Percentiles rank a stretch among this genome's conserved stretches.
Conservation (phyloP, 192 early-diverging fungal genomes). For the Phlyctochytrium planicorne region DNA sequence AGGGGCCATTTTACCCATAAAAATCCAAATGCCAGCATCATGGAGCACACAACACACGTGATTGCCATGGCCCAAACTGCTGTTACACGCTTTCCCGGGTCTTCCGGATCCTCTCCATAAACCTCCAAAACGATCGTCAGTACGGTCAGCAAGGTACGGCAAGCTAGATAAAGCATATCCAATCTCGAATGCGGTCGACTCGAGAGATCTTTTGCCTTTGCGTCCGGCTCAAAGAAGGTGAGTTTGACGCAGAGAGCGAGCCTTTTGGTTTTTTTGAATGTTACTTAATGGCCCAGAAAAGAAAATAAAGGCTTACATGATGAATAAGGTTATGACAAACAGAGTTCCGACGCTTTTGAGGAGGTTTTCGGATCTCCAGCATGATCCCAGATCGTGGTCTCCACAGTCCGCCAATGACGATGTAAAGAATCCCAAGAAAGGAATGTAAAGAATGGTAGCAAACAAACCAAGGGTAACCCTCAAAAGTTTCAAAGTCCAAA, state of each 20-base stretch:
- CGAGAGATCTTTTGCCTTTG: conserved; percentile 31
- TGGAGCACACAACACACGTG: conserved; percentile 13
- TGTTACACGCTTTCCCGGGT: not conserved
- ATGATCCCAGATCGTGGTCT: conserved; percentile 6
- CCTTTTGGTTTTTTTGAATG: conserved; percentile 13
- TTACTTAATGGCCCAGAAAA: not conserved
- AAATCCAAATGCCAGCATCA: conserved; percentile 15
- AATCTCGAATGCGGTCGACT: conserved; percentile 38
- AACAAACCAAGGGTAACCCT: conserved; percentile 38
- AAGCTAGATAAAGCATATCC: conserved; percentile 36
- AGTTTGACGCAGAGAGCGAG: conserved; percentile 37
- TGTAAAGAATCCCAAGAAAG: conserved; percentile 30
- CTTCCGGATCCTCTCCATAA: not conserved
- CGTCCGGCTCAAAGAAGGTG: conserved; percentile 50
- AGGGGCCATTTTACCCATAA: conserved; percentile 20
- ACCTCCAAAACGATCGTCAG: conserved; percentile 22
- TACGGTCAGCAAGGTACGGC: conserved; percentile 35
- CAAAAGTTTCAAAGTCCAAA: conserved; percentile 47
- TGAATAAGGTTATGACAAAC: conserved; percentile 32
- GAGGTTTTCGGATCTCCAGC: conserved; percentile 26
- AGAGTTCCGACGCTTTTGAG: conserved; percentile 28
- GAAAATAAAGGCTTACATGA: conserved; percentile 19
- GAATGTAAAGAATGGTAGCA: conserved; percentile 41
- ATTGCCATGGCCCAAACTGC: conserved; percentile 13
- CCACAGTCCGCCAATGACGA: conserved; percentile 16